Percentiles rank a stretch among this genome's conserved stretches.
Evolutionary conservation across 2,329 filamentous ascomycete species (phyloP).

Genomic region (Penicillium oxalicum): DNA sequence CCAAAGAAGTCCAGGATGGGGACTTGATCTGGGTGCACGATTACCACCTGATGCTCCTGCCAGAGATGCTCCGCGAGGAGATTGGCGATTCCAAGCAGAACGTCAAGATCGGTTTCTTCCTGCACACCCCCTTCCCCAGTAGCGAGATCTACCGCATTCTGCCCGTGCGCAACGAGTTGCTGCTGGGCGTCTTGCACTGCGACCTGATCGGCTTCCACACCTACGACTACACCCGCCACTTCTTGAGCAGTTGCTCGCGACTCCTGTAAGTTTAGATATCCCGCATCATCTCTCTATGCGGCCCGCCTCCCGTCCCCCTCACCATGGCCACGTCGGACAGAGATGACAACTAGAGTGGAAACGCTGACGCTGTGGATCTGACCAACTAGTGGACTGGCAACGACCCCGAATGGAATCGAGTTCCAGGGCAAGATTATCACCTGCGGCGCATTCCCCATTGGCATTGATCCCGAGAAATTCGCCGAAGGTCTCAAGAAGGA

Average conservation of each 20-base stretch:
- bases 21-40: slow-evolving; percentile 98
- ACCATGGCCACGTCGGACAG: too few relatives aligned
- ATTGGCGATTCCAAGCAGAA: slow-evolving; percentile 76
- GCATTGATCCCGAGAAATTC: slow-evolving; percentile 96
- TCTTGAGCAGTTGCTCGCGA: slow-evolving; percentile 91
- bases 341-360: too few relatives aligned
- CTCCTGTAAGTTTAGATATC: slow-evolving; percentile 59
- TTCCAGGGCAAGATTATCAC: slow-evolving; percentile 83
- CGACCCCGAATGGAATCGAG: slow-evolving; percentile 88
- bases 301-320: too few relatives aligned
- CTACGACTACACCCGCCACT: slow-evolving; percentile 97
- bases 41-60: slow-evolving; percentile 95
- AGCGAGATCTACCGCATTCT: slow-evolving; percentile 96
- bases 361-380: slow-evolving; percentile 1
- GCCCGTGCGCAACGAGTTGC: slow-evolving; percentile 81
- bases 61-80: slow-evolving; percentile 89
- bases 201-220: slow-evolving; percentile 97
- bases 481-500: slow-evolving; percentile 79
- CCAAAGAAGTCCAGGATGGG: slow-evolving; percentile 81
- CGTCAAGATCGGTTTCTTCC: slow-evolving; percentile 95
- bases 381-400: slow-evolving; percentile 45
- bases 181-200: slow-evolving; percentile 83
- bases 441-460: slow-evolving; percentile 93
- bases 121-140: slow-evolving; percentile 94
- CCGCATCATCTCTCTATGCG: too few relatives aligned